Base-by-base conservation (phyloP, 805 yeast species). In the Cyberlindnera saturnus region DNA sequence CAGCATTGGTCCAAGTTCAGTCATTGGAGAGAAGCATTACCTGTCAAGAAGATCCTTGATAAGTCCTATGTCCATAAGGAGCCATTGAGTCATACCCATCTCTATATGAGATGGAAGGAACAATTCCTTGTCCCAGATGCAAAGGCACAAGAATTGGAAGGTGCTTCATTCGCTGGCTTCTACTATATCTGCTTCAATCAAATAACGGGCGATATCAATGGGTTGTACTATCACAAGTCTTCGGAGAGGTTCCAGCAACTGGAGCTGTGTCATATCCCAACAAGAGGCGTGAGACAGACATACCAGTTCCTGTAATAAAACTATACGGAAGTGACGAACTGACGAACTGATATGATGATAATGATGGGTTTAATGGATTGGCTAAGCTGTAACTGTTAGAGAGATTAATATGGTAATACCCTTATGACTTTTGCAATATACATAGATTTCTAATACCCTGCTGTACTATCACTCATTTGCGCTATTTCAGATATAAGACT, bases 31-130 rank as follows among this genome's bases (percentile, higher is more conserved):
- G 56, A 54, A 13, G 29, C 32, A 31, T 28, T 41, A 16, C 54
- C 49, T 8, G 39, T 42, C 16, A 49, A 53, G 42, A 40, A 46
- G 31, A 51, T 50, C 13, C 29, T 48, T 16, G 43, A 43, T 4
- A 42, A 47, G 42, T 46, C 46, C 13, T 59, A 56, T 44, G 32
- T 55, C 14, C 59, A 58, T 41, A 51, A 47, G 32, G 55, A 67
- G 45, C 65, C 56, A 40, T 40, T 64, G 35, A 52, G 67, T 38
- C 65, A 71, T 48, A 73, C 79, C 45, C 74, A 67, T 54, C 64
- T 90, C 6, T 90, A 80, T 60, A 90, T 90, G 96, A 73, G 96
- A 52, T 90, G 98, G 98, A 90, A 90, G 64, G 98, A 90, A 62
- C 77, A 81, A 55, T 88, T 88, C 57, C 65, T 90, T 47, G 81